Evolutionary conservation across 176 grass and related monocot genomes (phyloP), one percentile per base, ranked within the genome.

Genomic region (Bonia amplexicaulis): DNA sequence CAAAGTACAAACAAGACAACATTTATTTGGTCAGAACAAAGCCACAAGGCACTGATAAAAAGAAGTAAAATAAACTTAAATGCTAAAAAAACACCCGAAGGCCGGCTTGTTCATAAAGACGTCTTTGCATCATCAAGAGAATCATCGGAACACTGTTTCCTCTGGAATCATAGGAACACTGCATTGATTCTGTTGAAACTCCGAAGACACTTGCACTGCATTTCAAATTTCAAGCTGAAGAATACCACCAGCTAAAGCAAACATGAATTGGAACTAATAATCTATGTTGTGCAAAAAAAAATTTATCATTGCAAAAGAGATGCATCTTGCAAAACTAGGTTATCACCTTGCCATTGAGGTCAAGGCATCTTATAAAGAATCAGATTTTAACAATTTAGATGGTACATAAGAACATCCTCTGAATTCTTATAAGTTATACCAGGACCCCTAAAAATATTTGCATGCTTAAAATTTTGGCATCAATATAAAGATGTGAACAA

Each of bases 171-270:
- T 82, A 95, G 23, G 93, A 95, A 69, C 90, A 95, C 54, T 95
- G 93, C 85, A 95, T 95, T 39, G 90, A 92, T 77, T 92, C 88
- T 51, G 93, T 95, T 73, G 93, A 95, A 84, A 92, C 93, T 68
- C 93, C 93, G 12, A 95, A 95, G 15, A 92, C 90, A 44, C 55
- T 92, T 70, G 87, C 70, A 51, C 93, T 92, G 90, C 93, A 95
- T 83, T 82, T 72, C 25, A 89, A 79, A 69, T 51, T 77, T 71
- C 20, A 74, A 79, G 60, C 29, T 35, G 55, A 61, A 19, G 45
- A 60, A 61, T 59, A 37, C 11, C 22, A 66, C 57, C 14, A 62
- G 40, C 57, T 27, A 40, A 67, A 67, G 37, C 39, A 74, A 59
- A 74, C 48, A 82, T 87, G 73, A 74, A 82, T 12, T 1, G 7